These are phyloP conservation scores for Nicotiana rustica DNA, from an alignment of 305 asterid genomes.

Conservation along the genomic window DNA sequence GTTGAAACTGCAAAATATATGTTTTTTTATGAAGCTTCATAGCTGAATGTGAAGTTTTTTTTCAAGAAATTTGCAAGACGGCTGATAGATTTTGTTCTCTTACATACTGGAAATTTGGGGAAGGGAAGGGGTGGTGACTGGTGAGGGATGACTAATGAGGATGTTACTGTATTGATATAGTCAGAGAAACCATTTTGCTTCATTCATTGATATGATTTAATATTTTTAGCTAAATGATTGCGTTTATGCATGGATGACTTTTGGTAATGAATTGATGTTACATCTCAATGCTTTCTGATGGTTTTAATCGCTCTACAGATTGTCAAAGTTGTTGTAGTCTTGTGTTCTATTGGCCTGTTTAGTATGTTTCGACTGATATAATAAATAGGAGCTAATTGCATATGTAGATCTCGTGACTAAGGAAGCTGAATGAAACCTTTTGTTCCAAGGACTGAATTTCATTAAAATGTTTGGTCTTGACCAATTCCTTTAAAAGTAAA, in stretches of 20 bases:
- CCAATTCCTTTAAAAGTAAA: background rate
- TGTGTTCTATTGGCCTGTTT: background rate
- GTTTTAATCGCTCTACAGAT: background rate
- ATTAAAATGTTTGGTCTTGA: background rate
- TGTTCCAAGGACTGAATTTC: background rate
- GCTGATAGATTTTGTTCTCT: background rate
- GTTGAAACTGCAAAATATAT: background rate
- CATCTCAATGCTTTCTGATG: background rate
- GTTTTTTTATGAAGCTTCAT: background rate
- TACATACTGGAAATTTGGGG: background rate
- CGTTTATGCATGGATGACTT: background rate
- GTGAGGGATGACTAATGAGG: background rate
- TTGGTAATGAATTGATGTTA: slow-evolving; percentile 19
- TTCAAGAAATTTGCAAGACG: background rate
- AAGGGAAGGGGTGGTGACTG: background rate
- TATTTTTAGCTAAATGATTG: background rate
- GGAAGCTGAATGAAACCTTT: background rate
- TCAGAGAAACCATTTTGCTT: background rate
- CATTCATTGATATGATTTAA: background rate
- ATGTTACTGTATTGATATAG: background rate
- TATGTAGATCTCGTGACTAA: background rate
- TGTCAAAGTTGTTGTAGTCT: background rate
- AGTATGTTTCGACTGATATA: background rate
- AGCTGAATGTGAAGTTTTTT: background rate
- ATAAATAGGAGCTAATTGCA: background rate